Conservation (phyloP, 805 yeast species). For the Saturnispora ahearnii region DNA sequence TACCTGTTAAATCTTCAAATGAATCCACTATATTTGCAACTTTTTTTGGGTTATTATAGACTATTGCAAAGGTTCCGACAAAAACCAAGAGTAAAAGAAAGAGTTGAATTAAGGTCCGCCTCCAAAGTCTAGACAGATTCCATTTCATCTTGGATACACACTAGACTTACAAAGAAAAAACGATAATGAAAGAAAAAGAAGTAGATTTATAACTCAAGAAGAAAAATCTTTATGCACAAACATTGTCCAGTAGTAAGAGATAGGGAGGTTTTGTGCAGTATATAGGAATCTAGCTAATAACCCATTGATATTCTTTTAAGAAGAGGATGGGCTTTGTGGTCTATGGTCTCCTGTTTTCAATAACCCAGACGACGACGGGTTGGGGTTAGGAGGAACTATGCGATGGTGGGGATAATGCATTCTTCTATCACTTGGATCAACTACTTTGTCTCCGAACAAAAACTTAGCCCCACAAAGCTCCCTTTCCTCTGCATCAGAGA, state of each 20-base stretch:
- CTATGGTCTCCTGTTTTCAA: slow-evolving; percentile 8
- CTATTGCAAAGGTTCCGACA: background rate
- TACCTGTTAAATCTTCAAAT: slow-evolving; percentile 4
- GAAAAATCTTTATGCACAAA: background rate
- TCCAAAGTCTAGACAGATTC: slow-evolving; percentile 4
- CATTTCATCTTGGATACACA: background rate
- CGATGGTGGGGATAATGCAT: slow-evolving; percentile 10
- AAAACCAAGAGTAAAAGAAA: background rate
- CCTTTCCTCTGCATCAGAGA: background rate
- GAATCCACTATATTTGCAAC: slow-evolving; percentile 3
- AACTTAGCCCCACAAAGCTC: slow-evolving; percentile 9
- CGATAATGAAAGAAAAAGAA: background rate
- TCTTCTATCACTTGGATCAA: slow-evolving; percentile 13
- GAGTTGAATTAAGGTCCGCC: slow-evolving; percentile 3
- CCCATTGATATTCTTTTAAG: background rate
- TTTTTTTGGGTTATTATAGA: background rate
- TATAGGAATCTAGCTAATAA: background rate
- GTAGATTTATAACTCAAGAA: background rate
- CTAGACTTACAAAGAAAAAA: background rate
- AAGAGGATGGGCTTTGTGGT: background rate
- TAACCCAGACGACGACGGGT: background rate
- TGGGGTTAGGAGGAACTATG: background rate
- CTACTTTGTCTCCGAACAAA: slow-evolving; percentile 12
- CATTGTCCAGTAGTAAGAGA: no score
- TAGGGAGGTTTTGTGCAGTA: background rate